These are phyloP conservation scores for Ustilago lituana DNA, from an alignment of 1,284 basidiomycete species.

Conservation along the genomic window DNA sequence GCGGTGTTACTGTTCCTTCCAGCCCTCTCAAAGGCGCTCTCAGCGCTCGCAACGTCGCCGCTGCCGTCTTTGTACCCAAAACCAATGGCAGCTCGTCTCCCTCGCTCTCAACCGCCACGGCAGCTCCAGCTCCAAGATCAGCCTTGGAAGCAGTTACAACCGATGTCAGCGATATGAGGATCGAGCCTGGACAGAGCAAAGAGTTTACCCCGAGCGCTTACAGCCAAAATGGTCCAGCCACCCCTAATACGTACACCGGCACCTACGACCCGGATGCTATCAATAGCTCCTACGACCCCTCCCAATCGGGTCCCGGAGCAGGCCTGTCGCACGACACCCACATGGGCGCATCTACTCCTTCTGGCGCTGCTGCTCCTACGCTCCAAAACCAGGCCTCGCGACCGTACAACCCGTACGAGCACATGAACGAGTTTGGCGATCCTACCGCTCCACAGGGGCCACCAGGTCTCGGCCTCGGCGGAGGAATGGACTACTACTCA, in stretches of 20 bases:
- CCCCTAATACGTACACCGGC: constrained; percentile 26
- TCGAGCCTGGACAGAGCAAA: constrained; percentile 19
- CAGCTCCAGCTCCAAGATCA: constrained; percentile 12
- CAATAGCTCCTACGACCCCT: constrained; percentile 31
- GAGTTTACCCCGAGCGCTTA: constrained; percentile 20
- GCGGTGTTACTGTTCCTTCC: constrained; percentile 17
- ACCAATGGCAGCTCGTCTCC: constrained; percentile 35
- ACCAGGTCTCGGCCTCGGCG: constrained; percentile 38
- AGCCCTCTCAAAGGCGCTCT: constrained; percentile 49
- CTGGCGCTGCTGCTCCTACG: constrained; percentile 1
- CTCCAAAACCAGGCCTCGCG: constrained; percentile 12
- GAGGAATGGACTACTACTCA: constrained; percentile 47
- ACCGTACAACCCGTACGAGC: constrained; percentile 57
- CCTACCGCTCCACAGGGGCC: constrained; percentile 34
- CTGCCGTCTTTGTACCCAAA: constrained; percentile 62
- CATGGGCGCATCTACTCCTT: constrained; percentile 20
- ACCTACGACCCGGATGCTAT: constrained; percentile 27
- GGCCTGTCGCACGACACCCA: constrained; percentile 22
- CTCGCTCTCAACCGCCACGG: constrained; percentile 18
- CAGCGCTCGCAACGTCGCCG: constrained; percentile 54
- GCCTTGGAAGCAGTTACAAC: constrained; percentile 21
- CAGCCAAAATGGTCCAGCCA: constrained; percentile 23
- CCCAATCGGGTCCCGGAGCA: constrained; percentile 4
- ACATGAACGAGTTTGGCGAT: constrained; percentile 59
- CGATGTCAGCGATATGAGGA: constrained; percentile 26